These are phyloP conservation scores for Phoma sp. DNA, from an alignment of 2,329 filamentous ascomycete genomes.

Conservation along the genomic window DNA sequence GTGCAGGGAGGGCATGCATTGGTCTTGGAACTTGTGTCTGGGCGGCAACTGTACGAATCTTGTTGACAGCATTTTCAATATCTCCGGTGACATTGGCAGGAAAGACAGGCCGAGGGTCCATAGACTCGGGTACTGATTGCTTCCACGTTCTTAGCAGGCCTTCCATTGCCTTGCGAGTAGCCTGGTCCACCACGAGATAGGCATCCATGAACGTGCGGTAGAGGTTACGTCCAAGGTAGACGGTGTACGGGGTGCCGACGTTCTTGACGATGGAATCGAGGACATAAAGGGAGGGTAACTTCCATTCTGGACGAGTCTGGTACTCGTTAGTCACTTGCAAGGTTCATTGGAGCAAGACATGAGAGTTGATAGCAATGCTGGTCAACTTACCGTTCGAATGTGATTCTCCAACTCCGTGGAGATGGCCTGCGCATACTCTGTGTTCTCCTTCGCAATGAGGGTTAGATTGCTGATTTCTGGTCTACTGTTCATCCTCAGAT, in stretches of 20 bases:
- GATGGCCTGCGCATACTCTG: constrained; percentile 92
- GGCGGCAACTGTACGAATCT: constrained; percentile 70
- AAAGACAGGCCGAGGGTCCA: constrained; percentile 93
- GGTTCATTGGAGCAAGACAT: constrained; percentile 46
- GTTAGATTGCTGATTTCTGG: constrained; percentile 98
- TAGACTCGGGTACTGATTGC: constrained; percentile 89
- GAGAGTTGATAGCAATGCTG: constrained; percentile 1
- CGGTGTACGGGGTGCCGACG: constrained; percentile 94
- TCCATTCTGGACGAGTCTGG: constrained; percentile 87
- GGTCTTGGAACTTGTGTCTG: constrained; percentile 61
- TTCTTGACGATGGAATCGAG: constrained; percentile 99
- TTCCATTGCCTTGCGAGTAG: constrained; percentile 88
- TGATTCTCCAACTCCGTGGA: constrained; percentile 89
- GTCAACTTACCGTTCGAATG: constrained; percentile 83
- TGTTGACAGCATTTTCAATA: constrained; percentile 93
- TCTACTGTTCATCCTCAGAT: constrained; percentile 87
- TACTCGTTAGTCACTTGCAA: constrained; percentile 23
- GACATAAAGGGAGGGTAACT: constrained; percentile 94
- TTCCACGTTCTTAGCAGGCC: constrained; percentile 99
- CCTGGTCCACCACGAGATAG: constrained; percentile 84
- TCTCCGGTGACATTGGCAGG: constrained; percentile 82
- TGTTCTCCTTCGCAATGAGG: constrained; percentile 96
- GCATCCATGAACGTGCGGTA: constrained; percentile 97
- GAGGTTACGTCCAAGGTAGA: constrained; percentile 90
- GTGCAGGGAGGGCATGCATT: constrained; percentile 48